phyloP scores from a whole-genome alignment of 2,329 filamentous ascomycete species.

The Epichloe uncinata region DNA sequence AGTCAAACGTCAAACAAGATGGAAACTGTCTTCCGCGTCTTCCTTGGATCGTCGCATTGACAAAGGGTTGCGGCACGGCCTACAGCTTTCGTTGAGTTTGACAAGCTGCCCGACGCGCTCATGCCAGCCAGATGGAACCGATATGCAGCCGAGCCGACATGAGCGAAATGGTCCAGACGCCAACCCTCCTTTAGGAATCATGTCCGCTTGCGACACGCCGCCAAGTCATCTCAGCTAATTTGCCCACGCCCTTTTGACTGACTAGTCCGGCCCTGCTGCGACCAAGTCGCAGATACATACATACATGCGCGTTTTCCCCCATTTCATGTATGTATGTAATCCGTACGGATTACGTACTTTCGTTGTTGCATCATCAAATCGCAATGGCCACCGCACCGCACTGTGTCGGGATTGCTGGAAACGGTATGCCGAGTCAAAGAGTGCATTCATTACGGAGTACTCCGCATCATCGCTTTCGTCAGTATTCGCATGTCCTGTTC shows the following conservation, averaged over 20 bases:
- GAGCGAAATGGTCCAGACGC: not conserved
- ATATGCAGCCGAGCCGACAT: not conserved
- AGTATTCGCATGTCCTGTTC: no score
- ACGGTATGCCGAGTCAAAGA: constrained; percentile 8
- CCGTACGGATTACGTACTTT: not conserved
- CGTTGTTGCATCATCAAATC: constrained; percentile 1
- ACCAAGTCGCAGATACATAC: not conserved
- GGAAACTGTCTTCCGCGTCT: not conserved
- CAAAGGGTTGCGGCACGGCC: not conserved
- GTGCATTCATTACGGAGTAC: no score
- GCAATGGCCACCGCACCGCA: not conserved
- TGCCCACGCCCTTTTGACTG: not conserved
- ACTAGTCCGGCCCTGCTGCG: not conserved
- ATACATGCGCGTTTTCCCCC: not conserved
- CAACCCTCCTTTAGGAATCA: constrained; percentile 11
- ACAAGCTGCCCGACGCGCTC: not conserved
- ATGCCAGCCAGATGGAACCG: not conserved
- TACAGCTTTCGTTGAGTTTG: not conserved
- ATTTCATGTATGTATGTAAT: not conserved
- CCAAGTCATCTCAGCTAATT: not conserved
- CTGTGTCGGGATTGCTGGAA: constrained; percentile 9
- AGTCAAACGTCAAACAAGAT: constrained; percentile 2
- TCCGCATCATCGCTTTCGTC: not conserved
- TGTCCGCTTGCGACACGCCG: constrained; percentile 8
- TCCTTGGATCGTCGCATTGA: not conserved